Evolutionary conservation across 768 basidiomycete species (phyloP).

Genomic region (Panaeolus cyanescens): DNA sequence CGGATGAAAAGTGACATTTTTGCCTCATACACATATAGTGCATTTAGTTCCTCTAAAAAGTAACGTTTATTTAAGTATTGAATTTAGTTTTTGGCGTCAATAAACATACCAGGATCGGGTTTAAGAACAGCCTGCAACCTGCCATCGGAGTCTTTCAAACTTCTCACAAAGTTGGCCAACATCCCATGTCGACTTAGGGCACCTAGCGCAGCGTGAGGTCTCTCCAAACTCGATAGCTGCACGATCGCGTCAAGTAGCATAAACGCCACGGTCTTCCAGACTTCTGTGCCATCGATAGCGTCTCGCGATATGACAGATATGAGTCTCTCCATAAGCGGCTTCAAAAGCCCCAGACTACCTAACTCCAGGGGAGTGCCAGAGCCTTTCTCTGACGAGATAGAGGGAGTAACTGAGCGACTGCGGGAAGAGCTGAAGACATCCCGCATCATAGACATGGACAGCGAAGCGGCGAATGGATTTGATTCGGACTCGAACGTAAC

Average conservation of each 20-base stretch:
- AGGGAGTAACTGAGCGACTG: constrained; percentile 36
- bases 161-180: constrained; percentile 77
- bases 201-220: constrained; percentile 61
- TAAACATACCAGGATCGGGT: constrained; percentile 81
- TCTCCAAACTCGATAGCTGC: constrained; percentile 69
- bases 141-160: constrained; percentile 81
- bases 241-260: constrained; percentile 84
- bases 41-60: constrained; percentile 78
- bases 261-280: constrained; percentile 96
- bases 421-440: constrained; percentile 36
- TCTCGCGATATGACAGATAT: constrained; percentile 80
- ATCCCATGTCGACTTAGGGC: constrained; percentile 74
- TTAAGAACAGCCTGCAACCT: constrained; percentile 76
- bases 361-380: constrained; percentile 48
- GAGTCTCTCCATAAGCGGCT: constrained; percentile 69
- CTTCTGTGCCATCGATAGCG: constrained; percentile 92
- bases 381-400: constrained; percentile 15
- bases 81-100: not conserved
- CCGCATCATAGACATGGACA: constrained; percentile 40
- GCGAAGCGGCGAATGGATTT: constrained; percentile 27
- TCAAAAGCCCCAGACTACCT: constrained; percentile 69
- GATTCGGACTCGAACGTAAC: constrained; percentile 15
- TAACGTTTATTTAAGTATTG: not conserved
- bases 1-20: constrained; percentile 90
- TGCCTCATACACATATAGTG: constrained; percentile 92